These are phyloP conservation scores for Herpetospermum pedunculosum DNA, from an alignment of 306 rosid species.

Conservation along the genomic window DNA sequence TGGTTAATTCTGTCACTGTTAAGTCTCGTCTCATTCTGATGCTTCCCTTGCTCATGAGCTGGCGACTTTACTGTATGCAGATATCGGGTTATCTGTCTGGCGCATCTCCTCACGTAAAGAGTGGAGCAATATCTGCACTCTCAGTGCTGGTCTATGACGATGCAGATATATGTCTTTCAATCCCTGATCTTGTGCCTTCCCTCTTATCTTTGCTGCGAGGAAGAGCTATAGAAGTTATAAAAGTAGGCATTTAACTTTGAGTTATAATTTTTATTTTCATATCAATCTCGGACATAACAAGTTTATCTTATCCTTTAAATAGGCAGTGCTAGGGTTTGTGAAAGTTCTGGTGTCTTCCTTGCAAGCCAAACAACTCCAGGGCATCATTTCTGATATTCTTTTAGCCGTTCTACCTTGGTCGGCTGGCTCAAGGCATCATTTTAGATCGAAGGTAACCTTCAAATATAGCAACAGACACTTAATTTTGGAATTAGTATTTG, in stretches of 20 bases:
- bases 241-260: constrained; percentile 34
- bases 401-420: constrained; percentile 68
- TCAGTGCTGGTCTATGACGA: constrained; percentile 73
- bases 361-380: constrained; percentile 47
- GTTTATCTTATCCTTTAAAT: constrained; percentile 24
- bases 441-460: constrained; percentile 62
- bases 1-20: background rate
- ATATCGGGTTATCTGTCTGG: constrained; percentile 86
- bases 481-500: background rate
- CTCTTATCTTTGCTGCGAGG: constrained; percentile 65
- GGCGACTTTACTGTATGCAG: constrained; percentile 26
- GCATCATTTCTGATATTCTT: constrained; percentile 46
- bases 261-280: constrained; percentile 12
- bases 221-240: constrained; percentile 66
- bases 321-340: constrained; percentile 93
- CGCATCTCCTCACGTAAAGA: constrained; percentile 78
- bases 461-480: constrained; percentile 7
- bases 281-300: constrained; percentile 10
- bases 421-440: constrained; percentile 70
- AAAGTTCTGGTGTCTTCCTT: constrained; percentile 77
- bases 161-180: constrained; percentile 39
- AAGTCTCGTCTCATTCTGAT: background rate
- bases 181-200: constrained; percentile 67
- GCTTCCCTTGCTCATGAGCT: background rate
- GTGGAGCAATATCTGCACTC: constrained; percentile 90